Conservation (phyloP, 1,284 basidiomycete genomes). For the Cystobasidiaceae sp. region DNA sequence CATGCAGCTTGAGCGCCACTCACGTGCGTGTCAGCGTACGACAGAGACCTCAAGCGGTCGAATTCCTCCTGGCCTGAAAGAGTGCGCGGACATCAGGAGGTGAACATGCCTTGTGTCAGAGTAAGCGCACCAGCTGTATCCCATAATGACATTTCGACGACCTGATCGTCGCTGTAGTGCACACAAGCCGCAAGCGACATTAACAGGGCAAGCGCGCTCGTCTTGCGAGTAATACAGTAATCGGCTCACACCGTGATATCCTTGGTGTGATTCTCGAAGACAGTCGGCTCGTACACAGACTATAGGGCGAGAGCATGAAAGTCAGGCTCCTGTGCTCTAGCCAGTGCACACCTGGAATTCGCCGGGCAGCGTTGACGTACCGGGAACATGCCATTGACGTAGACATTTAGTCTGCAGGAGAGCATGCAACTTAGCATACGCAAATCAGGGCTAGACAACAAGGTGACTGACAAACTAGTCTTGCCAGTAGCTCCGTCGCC, state of each 20-base stretch:
- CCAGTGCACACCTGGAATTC: no score
- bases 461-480: constrained; percentile 41
- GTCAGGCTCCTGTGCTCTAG: no score
- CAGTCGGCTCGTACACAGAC: constrained; percentile 44
- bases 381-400: constrained; percentile 47
- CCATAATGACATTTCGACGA: constrained; percentile 87
- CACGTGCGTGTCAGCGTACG: constrained; percentile 91
- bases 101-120: constrained; percentile 9
- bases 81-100: constrained; percentile 3
- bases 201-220: no score
- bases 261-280: constrained; percentile 44
- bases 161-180: constrained; percentile 71
- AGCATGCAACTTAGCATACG: background rate
- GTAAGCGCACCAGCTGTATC: constrained; percentile 76
- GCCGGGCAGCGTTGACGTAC: constrained; percentile 27
- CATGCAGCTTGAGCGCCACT: constrained; percentile 30
- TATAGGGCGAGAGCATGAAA: no score
- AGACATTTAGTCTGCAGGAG: constrained; percentile 47
- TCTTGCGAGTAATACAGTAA: background rate
- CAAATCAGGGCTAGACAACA: constrained; percentile 46
- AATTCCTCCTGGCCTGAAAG: constrained; percentile 86
- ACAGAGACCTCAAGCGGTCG: constrained; percentile 79
- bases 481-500: constrained; percentile 88
- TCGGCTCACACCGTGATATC: constrained; percentile 30
- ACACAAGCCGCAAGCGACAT: no score